These are phyloP conservation scores for Cyclocybe cylindracea DNA, from an alignment of 768 basidiomycete species.

Conservation along the genomic window DNA sequence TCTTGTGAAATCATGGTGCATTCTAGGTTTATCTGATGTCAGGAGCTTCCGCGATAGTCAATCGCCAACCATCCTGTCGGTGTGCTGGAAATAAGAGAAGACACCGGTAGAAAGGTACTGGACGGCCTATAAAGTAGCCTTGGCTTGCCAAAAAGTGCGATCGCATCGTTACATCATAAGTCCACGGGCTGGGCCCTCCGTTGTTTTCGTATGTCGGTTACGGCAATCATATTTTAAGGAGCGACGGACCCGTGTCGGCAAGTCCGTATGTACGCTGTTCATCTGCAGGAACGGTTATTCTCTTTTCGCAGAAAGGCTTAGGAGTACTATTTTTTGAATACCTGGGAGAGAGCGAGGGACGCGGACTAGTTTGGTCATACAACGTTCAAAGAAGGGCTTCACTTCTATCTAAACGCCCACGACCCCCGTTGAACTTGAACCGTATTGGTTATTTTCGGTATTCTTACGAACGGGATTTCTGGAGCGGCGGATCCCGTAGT, in stretches of 20 bases:
- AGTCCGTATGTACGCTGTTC: neutral
- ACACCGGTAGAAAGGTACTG: too few relatives aligned
- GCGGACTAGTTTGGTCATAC: constrained; percentile 13
- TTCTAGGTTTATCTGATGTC: neutral
- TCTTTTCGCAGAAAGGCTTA: neutral
- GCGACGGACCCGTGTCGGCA: constrained; percentile 5
- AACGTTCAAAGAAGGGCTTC: too few relatives aligned
- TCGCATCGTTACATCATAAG: constrained; percentile 35
- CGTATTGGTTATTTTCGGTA: too few relatives aligned
- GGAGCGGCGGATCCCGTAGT: too few relatives aligned
- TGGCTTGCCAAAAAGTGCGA: constrained; percentile 34
- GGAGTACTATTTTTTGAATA: neutral
- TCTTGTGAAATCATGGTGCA: neutral
- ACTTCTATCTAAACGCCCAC: too few relatives aligned
- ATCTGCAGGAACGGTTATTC: constrained; percentile 5
- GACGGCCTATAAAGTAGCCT: neutral
- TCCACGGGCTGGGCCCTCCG: constrained; percentile 28
- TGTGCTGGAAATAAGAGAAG: too few relatives aligned
- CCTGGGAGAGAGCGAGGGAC: constrained; percentile 25
- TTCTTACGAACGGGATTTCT: too few relatives aligned
- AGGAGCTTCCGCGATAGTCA: constrained; percentile 10
- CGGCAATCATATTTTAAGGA: constrained; percentile 19
- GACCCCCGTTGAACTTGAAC: too few relatives aligned
- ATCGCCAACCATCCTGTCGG: constrained; percentile 12
- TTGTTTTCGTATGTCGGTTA: constrained; percentile 35